These are phyloP conservation scores for Triticum turgidum DNA, from an alignment of 176 grass and related monocot species.

Conservation along the genomic window DNA sequence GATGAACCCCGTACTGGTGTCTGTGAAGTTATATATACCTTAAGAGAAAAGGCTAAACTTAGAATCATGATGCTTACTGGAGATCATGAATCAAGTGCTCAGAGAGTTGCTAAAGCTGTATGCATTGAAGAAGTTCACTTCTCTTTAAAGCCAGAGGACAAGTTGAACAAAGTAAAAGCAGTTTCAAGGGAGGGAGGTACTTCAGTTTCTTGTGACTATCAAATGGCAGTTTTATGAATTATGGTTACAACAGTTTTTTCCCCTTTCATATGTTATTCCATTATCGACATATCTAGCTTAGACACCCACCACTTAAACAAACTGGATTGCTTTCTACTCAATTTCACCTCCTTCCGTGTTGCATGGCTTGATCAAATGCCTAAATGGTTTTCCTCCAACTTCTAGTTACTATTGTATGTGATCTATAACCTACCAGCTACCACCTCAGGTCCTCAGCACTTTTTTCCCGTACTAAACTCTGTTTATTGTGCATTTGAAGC, in stretches of 20 bases:
- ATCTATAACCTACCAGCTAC: neutral
- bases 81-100: conserved; percentile 93
- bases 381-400: neutral
- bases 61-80: conserved; percentile 95
- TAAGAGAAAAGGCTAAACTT: conserved; percentile 83
- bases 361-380: neutral
- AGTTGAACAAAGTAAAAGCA: conserved; percentile 91
- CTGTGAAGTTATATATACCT: conserved; percentile 84
- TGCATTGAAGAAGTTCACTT: conserved; percentile 79
- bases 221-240: conserved; percentile 8
- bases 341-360: neutral
- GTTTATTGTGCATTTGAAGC: neutral
- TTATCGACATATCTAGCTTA: neutral
- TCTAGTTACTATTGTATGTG: neutral
- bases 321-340: conserved; percentile 2
- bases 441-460: neutral
- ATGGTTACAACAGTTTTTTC: neutral
- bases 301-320: neutral
- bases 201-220: neutral
- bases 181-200: conserved; percentile 83
- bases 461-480: conserved; percentile 10
- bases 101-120: conserved; percentile 87
- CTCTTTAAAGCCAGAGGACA: conserved; percentile 93
- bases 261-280: neutral
- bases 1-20: conserved; percentile 80